Evolutionary conservation across 2,329 filamentous ascomycete genomes (phyloP).

Genomic region (Dryadomyces quercus-mongolicae): DNA sequence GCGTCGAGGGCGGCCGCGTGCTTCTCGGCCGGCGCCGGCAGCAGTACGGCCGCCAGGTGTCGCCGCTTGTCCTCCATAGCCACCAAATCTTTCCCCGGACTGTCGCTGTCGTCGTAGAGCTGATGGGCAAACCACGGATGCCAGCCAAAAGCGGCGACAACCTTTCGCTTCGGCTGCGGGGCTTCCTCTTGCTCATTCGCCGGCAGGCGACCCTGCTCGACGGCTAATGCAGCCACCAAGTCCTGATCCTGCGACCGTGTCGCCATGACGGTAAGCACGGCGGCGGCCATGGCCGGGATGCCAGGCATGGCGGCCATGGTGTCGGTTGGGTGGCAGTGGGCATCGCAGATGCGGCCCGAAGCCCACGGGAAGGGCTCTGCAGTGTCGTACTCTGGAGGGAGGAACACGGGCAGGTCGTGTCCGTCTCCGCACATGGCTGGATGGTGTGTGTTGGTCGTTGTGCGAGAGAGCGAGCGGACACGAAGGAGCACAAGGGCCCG

Average conservation of each 20-base stretch:
- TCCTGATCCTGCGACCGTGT: constrained; percentile 65
- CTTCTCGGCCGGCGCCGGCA: constrained; percentile 32
- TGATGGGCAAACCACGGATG: constrained; percentile 80
- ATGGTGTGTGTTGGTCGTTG: not conserved
- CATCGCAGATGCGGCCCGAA: constrained; percentile 54
- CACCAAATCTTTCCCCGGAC: not conserved
- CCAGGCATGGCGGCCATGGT: constrained; percentile 49
- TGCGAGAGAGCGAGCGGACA: too few relatives aligned
- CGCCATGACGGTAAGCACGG: constrained; percentile 61
- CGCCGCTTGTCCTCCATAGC: constrained; percentile 25
- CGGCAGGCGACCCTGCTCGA: constrained; percentile 34
- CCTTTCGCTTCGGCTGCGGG: constrained; percentile 9
- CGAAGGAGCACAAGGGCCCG: too few relatives aligned
- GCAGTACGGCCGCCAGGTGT: constrained; percentile 58
- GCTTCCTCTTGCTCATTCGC: not conserved
- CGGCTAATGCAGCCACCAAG: constrained; percentile 52
- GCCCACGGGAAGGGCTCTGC: constrained; percentile 53
- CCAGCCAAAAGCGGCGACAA: constrained; percentile 70
- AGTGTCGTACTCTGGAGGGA: constrained; percentile 1
- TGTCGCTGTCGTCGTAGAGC: constrained; percentile 46
- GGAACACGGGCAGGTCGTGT: not conserved
- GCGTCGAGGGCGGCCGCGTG: constrained; percentile 24
- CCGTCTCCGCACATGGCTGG: not conserved
- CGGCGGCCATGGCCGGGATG: constrained; percentile 54
- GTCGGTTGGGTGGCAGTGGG: constrained; percentile 77